Evolutionary conservation across 805 yeast genomes (phyloP), one percentile per base, ranked within the genome.

Genomic region (Diddensiella santjacobensis): DNA sequence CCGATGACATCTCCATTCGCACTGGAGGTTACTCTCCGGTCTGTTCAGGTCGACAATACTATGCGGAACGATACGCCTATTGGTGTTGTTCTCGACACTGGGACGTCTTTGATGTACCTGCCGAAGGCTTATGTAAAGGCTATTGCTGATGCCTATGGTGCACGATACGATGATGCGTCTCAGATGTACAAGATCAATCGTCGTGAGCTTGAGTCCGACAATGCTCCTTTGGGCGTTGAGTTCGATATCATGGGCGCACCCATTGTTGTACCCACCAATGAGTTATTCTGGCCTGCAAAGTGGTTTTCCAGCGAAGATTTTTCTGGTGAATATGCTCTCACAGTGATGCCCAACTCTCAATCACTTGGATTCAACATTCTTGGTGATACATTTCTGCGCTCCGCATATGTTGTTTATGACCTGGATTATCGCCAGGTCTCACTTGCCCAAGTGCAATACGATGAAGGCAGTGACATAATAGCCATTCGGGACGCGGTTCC

Each of bases 341-440:
- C 53, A 11, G 41, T 51, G 37, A 33, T 49, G 45, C 50, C 51
- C n/a, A 53, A 47, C 45, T 31, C 51, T 18, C 49, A 55, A 24
- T 18, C 58, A 23, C 23, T 48, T 2, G 55, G 55, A 19, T 48
- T 44, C 36, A 53, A 53, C 33, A 44, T 55, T 24, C 45, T 54
- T 6, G 58, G 87, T 15, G 86, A 81, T 57, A 73, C 74, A 43
- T 72, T 82, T 57, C 64, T 83, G 50, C 69, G 82, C 53, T 71
- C 77, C 49, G 81, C 83, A 1, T 84, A 82, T 62, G 72, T 80
- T 22, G 87, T 81, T 13, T 81, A 75, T 63, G 84, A 84, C 80
- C 66, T 83, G 47, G 87, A 81, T 29, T 73, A 72, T 54, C 63
- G 64, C 41, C 68, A 75, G 56, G 67, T 82, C 26, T 80, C 84